Base-by-base conservation (phyloP, 371 early-diverging fungal genomes). In the Rhizopus arrhizus region DNA sequence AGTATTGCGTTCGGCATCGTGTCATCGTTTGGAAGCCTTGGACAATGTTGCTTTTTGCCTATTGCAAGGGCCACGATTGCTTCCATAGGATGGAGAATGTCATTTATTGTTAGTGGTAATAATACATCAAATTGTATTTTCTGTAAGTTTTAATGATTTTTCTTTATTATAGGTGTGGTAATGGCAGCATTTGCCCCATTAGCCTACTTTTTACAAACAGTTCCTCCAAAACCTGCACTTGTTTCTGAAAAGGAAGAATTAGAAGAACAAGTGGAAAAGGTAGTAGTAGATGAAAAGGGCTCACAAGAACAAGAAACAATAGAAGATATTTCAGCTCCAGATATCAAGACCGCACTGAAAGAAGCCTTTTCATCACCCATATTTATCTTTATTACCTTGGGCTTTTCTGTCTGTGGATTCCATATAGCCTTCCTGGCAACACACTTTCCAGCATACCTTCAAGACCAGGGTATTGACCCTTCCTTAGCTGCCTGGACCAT, bases 1-100 rank as follows among this genome's bases (percentile, higher is more conserved):
- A 63, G 58, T 4, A 56, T 72, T 29, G 69, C 72, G 0, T 75
- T 75, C 53, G 75, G 75, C n/a, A 59, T 75, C 8, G 72, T 75
- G 0, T 69, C 69, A 6, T 58, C 62, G 29, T 69, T 72, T 51
- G 75, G 72, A 6, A 75, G 75, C 56, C 56, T 75, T 35, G 75
- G 75, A 4, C 75, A 75, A 52, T 64, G 64, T 22, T 59, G 62
- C 29, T 75, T 69, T 29, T 65, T 75, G 12, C 75, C 75, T 5
- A 66, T 75, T 15, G 57, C 70, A 6, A 65, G 62, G 53, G 65
- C 42, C 12, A 52, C 72, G 64, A 58, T 72, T 11, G 47, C 32
- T 0, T 29, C 47, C 0, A 53, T 75, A 38, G 75, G 75, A 8
- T 75, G 75, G 75, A 45, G 55, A 33, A 50, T 53, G 35, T 40